These are phyloP conservation scores for Astragalus glycyphyllos DNA, from an alignment of 306 rosid genomes.

Conservation along the genomic window DNA sequence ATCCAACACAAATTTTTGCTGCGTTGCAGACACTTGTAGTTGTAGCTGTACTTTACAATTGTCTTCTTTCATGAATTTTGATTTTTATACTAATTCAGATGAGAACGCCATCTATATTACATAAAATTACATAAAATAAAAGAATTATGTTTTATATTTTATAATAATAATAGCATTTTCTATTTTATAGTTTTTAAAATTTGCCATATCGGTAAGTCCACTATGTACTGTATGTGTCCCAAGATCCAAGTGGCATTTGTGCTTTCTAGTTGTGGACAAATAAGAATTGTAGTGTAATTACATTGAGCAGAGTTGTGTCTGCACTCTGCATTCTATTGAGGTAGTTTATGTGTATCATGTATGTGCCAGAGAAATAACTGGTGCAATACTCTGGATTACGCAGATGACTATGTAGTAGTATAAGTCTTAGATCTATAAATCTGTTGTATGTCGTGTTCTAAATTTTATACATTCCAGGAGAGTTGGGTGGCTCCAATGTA, in stretches of 20 bases:
- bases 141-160: too few relatives aligned
- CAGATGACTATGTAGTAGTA: conserved; percentile 8
- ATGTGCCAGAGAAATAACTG: conserved; percentile 12
- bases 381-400: not conserved
- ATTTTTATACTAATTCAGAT: not conserved
- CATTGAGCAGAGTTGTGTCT: not conserved
- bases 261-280: not conserved
- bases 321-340: not conserved
- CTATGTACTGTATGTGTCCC: not conserved
- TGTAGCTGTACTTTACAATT: not conserved
- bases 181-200: not conserved
- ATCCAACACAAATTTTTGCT: not conserved
- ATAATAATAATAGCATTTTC: not conserved
- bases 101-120: not conserved
- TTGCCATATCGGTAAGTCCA: not conserved
- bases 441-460: conserved; percentile 8
- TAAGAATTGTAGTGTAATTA: not conserved
- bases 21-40: not conserved
- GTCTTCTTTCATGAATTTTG: not conserved
- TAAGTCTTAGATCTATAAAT: not conserved
- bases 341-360: conserved; percentile 7
- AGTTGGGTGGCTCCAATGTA: conserved; percentile 89
- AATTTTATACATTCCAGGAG: conserved; percentile 60
- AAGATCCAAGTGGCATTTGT: not conserved
- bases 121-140: too few relatives aligned